Percentiles rank a stretch among this genome's conserved stretches.
Conservation (phyloP, 2,329 filamentous ascomycete species). For the Atkinsonella hypoxylon region DNA sequence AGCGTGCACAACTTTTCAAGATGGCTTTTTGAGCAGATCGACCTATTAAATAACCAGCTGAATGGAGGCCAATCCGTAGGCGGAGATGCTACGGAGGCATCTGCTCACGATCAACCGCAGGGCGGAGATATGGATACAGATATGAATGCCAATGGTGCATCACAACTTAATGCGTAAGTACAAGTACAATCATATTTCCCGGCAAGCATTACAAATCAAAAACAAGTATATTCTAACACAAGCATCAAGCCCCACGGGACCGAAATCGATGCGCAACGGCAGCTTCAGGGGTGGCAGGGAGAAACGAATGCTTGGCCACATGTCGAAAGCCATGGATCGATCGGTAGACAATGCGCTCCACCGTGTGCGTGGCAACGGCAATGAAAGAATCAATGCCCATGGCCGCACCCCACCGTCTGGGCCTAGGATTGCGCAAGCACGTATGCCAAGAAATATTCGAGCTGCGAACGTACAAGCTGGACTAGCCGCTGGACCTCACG, state of each 20-base stretch:
- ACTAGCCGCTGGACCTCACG: constrained; percentile 26
- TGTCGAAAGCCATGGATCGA: constrained; percentile 74
- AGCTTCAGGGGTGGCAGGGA: constrained; percentile 49
- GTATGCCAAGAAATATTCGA: constrained; percentile 34
- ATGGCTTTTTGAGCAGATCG: constrained; percentile 90
- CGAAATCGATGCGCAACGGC: constrained; percentile 83
- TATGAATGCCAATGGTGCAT: constrained; percentile 49
- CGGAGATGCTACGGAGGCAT: constrained; percentile 16
- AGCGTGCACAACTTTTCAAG: constrained; percentile 71
- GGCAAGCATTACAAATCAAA: not conserved
- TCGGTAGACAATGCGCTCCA: constrained; percentile 64
- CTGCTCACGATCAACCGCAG: constrained; percentile 22
- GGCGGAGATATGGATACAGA: constrained; percentile 51
- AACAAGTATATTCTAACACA: not conserved
- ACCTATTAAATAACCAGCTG: constrained; percentile 50
- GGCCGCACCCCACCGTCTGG: constrained; percentile 59
- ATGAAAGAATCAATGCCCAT: constrained; percentile 73
- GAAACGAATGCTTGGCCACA: constrained; percentile 75
- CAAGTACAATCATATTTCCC: no score
- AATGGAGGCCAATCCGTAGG: constrained; percentile 33
- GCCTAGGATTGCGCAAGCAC: constrained; percentile 45
- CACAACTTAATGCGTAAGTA: constrained; percentile 48
- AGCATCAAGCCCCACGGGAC: constrained; percentile 67
- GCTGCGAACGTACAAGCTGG: constrained; percentile 38
- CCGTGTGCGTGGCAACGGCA: constrained; percentile 62